These are phyloP conservation scores for Colletotrichum musicola DNA, from an alignment of 2,329 filamentous ascomycete species.

Conservation along the genomic window DNA sequence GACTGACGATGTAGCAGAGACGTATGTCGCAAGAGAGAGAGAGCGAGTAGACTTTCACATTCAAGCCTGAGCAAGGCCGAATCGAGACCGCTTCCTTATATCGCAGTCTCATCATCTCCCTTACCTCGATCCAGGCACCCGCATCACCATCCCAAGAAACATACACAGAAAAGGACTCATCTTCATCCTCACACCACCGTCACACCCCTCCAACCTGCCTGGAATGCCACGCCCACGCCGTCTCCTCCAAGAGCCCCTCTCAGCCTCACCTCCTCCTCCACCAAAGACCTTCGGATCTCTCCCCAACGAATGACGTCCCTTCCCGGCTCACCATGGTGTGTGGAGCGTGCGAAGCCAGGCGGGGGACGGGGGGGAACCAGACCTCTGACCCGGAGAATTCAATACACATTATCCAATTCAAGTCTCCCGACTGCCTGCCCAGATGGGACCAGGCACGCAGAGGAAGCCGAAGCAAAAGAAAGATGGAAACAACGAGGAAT, in stretches of 20 bases:
- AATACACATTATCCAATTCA: slow-evolving; percentile 25
- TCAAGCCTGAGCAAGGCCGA: neutral
- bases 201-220: slow-evolving; percentile 12
- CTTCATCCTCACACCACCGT: slow-evolving; percentile 10
- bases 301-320: slow-evolving; percentile 3
- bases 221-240: slow-evolving; percentile 23
- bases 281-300: neutral
- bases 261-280: slow-evolving; percentile 7
- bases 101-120: slow-evolving; percentile 14
- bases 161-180: neutral
- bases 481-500: slow-evolving; percentile 21
- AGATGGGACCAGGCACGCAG: neutral
- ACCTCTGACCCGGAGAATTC: slow-evolving; percentile 15
- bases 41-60: neutral
- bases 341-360: neutral
- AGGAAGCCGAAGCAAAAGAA: slow-evolving; percentile 5
- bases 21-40: slow-evolving; percentile 7
- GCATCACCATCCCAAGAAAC: slow-evolving; percentile 14
- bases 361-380: neutral
- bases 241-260: neutral
- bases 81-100: slow-evolving; percentile 28
- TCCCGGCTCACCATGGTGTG: neutral
- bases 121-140: slow-evolving; percentile 26
- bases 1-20: slow-evolving; percentile 6
- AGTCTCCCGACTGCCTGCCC: neutral